Evolutionary conservation across 2,329 filamentous ascomycete genomes (phyloP).

Genomic region (Diaporthe capsici): DNA sequence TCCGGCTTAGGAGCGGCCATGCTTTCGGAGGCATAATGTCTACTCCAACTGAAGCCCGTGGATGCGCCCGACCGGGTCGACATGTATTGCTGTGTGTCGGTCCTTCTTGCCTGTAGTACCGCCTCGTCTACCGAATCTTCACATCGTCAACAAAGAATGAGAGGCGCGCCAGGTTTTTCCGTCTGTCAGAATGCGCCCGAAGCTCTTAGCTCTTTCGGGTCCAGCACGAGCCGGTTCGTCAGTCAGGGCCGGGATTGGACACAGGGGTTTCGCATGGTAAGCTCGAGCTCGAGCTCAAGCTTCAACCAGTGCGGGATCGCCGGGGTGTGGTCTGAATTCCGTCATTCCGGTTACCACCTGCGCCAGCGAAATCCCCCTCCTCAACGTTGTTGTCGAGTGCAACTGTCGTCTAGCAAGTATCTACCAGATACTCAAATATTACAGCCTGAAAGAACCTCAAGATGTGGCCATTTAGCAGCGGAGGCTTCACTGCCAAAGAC

Average conservation of each 20-base stretch:
- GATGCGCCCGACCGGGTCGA: background rate
- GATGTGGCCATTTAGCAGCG: conserved; percentile 38
- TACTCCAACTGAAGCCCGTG: background rate
- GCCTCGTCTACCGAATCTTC: background rate
- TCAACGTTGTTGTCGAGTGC: background rate
- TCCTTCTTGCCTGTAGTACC: background rate
- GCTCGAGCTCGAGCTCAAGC: conserved; percentile 6
- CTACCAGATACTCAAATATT: background rate
- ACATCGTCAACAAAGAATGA: background rate
- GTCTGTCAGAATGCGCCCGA: background rate
- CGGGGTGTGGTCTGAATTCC: background rate
- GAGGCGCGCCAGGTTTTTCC: background rate
- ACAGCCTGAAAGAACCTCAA: background rate
- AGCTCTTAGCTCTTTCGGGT: background rate
- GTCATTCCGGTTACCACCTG: background rate
- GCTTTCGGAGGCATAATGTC: background rate
- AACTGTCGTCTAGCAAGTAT: background rate
- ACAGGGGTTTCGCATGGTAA: background rate
- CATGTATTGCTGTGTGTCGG: background rate
- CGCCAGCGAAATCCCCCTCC: too few relatives aligned
- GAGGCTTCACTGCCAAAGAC: conserved; percentile 51
- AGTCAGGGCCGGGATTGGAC: background rate
- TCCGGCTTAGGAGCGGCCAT: too few relatives aligned
- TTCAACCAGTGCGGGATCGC: background rate
- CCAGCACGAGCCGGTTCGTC: conserved; percentile 11